phyloP scores from a whole-genome alignment of 192 early-diverging fungal genomes.

The Ambispora gerdemannii region DNA sequence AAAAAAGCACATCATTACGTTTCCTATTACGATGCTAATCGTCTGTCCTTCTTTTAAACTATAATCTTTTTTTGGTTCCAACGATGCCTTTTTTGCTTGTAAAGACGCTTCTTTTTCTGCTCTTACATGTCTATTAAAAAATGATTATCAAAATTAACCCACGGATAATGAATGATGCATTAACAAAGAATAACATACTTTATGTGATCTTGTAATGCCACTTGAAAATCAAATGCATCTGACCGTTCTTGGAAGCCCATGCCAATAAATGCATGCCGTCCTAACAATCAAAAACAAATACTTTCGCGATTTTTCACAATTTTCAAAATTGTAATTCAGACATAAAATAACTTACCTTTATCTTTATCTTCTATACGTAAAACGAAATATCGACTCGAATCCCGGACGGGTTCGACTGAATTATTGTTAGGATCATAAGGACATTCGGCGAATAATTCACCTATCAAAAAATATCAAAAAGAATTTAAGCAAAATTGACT shows the following conservation, averaged over 20 bases:
- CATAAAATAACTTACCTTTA: too few species aligned
- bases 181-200: constrained; percentile 45
- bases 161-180: not conserved
- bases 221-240: constrained; percentile 88
- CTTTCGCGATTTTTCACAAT: not conserved
- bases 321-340: not conserved
- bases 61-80: constrained; percentile 67
- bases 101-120: constrained; percentile 45
- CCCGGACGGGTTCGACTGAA: constrained; percentile 74
- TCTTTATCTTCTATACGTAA: constrained; percentile 69
- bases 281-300: constrained; percentile 39
- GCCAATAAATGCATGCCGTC: constrained; percentile 80
- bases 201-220: constrained; percentile 77
- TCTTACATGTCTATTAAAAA: constrained; percentile 43
- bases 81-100: constrained; percentile 33
- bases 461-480: constrained; percentile 19
- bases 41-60: constrained; percentile 78
- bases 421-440: constrained; percentile 67
- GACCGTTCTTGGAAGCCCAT: constrained; percentile 81
- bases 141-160: not conserved
- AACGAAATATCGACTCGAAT: constrained; percentile 87
- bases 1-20: constrained; percentile 34
- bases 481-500: too few species aligned
- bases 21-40: constrained; percentile 70
- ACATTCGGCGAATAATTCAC: constrained; percentile 80